These are phyloP conservation scores for Talaromyces sp. DNA, from an alignment of 2,329 filamentous ascomycete species.

Conservation along the genomic window DNA sequence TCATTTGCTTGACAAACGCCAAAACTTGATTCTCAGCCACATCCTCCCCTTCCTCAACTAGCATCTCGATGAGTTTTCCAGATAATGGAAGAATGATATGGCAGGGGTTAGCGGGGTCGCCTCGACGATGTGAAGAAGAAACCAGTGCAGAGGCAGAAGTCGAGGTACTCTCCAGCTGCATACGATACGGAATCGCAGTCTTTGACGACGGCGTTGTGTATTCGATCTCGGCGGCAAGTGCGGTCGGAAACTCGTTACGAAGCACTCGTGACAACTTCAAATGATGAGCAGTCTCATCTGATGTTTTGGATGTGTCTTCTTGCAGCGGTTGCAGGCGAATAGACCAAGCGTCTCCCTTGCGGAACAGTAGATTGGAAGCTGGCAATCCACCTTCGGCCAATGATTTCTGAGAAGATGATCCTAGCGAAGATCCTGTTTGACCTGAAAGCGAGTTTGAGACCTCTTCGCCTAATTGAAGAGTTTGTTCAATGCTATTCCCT, in stretches of 20 bases:
- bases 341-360: constrained; percentile 63
- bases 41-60: constrained; percentile 57
- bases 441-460: constrained; percentile 24
- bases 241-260: constrained; percentile 62
- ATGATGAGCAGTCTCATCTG: constrained; percentile 48
- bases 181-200: constrained; percentile 46
- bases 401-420: constrained; percentile 11
- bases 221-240: constrained; percentile 56
- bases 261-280: constrained; percentile 58
- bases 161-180: constrained; percentile 50
- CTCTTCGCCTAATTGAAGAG: constrained; percentile 40
- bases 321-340: constrained; percentile 49
- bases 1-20: constrained; percentile 67
- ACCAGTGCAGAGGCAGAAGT: constrained; percentile 47
- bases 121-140: constrained; percentile 51
- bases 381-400: constrained; percentile 23
- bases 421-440: background rate
- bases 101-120: constrained; percentile 51
- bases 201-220: constrained; percentile 46
- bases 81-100: constrained; percentile 62
- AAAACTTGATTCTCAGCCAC: constrained; percentile 57
- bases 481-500: constrained; percentile 49
- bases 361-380: constrained; percentile 52
- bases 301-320: constrained; percentile 7
- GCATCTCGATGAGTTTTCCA: constrained; percentile 62